Conservation (phyloP, 2,329 filamentous ascomycete species). For the Periconia sp. region DNA sequence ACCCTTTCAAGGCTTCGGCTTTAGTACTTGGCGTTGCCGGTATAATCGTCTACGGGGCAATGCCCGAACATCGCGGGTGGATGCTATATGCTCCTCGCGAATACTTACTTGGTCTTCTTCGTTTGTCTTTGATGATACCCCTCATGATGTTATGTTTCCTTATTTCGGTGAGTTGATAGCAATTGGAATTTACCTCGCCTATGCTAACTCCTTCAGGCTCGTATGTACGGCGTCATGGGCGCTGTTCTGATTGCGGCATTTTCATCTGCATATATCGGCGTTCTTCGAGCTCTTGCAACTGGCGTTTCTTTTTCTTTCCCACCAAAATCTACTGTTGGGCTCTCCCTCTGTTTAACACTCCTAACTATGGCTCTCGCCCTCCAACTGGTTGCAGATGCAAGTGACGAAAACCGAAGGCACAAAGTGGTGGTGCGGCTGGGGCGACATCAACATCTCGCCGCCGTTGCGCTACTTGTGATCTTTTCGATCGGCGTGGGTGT, state of each 20-base stretch:
- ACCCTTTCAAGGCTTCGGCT: slow-evolving; percentile 29
- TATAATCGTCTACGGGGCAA: slow-evolving; percentile 28
- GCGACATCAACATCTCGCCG: slow-evolving; percentile 30
- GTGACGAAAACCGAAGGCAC: slow-evolving; percentile 30
- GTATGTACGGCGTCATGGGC: slow-evolving; percentile 38
- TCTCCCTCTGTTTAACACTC: slow-evolving; percentile 30
- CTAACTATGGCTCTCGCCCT: slow-evolving; percentile 36
- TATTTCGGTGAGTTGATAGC: slow-evolving; percentile 29
- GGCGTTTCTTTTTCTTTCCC: slow-evolving; percentile 37
- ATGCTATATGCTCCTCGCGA: slow-evolving; percentile 34
- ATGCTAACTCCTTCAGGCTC: slow-evolving; percentile 27
- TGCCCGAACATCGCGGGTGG: slow-evolving; percentile 40
- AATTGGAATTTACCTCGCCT: neutral
- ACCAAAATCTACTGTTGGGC: slow-evolving; percentile 34
- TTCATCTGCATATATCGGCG: slow-evolving; percentile 36
- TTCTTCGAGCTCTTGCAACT: slow-evolving; percentile 34
- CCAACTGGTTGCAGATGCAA: slow-evolving; percentile 31
- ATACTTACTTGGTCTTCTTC: slow-evolving; percentile 36
- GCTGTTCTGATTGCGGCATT: slow-evolving; percentile 35
- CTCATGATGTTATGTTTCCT: slow-evolving; percentile 40
- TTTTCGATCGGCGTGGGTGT: slow-evolving; percentile 29
- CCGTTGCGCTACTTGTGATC: slow-evolving; percentile 47
- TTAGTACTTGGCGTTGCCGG: slow-evolving; percentile 31
- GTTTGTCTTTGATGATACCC: slow-evolving; percentile 42
- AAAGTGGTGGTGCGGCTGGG: slow-evolving; percentile 35